phyloP scores from a whole-genome alignment of 768 basidiomycete genomes.

The Crassisporium funariophilum region DNA sequence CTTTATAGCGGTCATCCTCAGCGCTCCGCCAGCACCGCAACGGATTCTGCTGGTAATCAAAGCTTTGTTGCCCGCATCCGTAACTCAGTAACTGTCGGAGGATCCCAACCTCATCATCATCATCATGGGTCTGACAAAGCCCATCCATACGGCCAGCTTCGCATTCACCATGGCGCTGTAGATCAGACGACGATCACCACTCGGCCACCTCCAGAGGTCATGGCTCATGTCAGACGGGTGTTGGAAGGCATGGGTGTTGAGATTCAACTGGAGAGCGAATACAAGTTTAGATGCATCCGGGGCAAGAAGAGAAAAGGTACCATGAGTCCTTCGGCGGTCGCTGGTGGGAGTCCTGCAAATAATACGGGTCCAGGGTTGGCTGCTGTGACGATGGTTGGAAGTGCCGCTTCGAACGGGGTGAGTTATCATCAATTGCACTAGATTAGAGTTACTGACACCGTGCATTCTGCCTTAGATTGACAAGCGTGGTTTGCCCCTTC shows the following conservation, averaged over 20 bases:
- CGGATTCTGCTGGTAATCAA: slow-evolving; percentile 45
- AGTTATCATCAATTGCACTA: slow-evolving; percentile 33
- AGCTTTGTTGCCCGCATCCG: slow-evolving; percentile 51
- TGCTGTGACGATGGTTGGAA: slow-evolving; percentile 77
- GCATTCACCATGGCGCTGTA: slow-evolving; percentile 90
- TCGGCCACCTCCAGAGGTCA: slow-evolving; percentile 81
- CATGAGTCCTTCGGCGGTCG: slow-evolving; percentile 24
- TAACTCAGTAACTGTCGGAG: slow-evolving; percentile 50
- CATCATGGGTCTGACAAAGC: slow-evolving; percentile 28
- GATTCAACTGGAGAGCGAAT: slow-evolving; percentile 85
- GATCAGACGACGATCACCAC: slow-evolving; percentile 90
- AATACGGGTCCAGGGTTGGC: slow-evolving; percentile 56
- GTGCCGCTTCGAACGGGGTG: slow-evolving; percentile 86
- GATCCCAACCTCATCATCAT: slow-evolving; percentile 32
- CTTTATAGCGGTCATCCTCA: slow-evolving; percentile 34
- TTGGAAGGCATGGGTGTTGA: slow-evolving; percentile 91
- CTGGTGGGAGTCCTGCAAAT: slow-evolving; percentile 39
- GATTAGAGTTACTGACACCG: slow-evolving; percentile 3
- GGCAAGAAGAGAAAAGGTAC: slow-evolving; percentile 68
- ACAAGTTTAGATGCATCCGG: slow-evolving; percentile 84
- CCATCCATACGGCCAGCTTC: slow-evolving; percentile 47
- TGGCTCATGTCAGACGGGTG: slow-evolving; percentile 79
- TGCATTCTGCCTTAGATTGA: slow-evolving; percentile 62
- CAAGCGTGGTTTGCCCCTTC: slow-evolving; percentile 84
- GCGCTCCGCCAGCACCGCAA: slow-evolving; percentile 46